Evolutionary conservation across 1,284 basidiomycete genomes (phyloP).

Genomic region (Naganishia sp.): DNA sequence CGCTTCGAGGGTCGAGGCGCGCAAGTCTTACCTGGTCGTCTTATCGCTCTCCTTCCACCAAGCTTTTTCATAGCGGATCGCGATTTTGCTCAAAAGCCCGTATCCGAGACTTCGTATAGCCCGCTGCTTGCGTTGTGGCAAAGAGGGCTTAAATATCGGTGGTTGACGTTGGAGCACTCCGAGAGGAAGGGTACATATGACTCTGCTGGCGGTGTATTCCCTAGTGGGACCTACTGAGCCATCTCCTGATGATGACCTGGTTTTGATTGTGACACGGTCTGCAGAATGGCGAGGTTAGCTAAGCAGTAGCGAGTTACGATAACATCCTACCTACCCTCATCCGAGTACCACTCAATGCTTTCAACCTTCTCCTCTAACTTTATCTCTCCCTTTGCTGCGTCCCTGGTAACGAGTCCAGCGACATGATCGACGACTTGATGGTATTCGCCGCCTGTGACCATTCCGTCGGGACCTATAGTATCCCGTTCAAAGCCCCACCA

Average conservation of each 20-base stretch:
- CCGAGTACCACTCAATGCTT: slow-evolving; percentile 34
- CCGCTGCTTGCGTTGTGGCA: slow-evolving; percentile 44
- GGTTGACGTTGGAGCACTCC: slow-evolving; percentile 48
- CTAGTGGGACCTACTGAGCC: neutral
- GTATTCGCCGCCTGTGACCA: slow-evolving; percentile 44
- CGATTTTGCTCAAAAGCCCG: slow-evolving; percentile 52
- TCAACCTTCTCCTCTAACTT: slow-evolving; percentile 39
- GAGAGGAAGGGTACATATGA: slow-evolving; percentile 51
- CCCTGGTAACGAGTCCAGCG: slow-evolving; percentile 38
- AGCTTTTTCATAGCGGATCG: slow-evolving; percentile 44
- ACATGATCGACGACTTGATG: slow-evolving; percentile 44
- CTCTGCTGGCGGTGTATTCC: slow-evolving; percentile 37
- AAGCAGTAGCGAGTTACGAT: slow-evolving; percentile 4
- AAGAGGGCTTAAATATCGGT: slow-evolving; percentile 44
- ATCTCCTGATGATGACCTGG: neutral
- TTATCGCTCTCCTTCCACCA: slow-evolving; percentile 44
- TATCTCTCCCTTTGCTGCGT: slow-evolving; percentile 38
- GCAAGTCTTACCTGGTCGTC: neutral
- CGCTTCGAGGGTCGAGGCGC: neutral
- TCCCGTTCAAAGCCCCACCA: slow-evolving; percentile 49
- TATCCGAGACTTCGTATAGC: slow-evolving; percentile 47
- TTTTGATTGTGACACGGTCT: neutral
- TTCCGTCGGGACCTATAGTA: slow-evolving; percentile 47
- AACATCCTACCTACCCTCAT: slow-evolving; percentile 29
- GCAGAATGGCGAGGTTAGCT: neutral